These are phyloP conservation scores for Trametes punicea DNA, from an alignment of 768 basidiomycete genomes.

Conservation along the genomic window DNA sequence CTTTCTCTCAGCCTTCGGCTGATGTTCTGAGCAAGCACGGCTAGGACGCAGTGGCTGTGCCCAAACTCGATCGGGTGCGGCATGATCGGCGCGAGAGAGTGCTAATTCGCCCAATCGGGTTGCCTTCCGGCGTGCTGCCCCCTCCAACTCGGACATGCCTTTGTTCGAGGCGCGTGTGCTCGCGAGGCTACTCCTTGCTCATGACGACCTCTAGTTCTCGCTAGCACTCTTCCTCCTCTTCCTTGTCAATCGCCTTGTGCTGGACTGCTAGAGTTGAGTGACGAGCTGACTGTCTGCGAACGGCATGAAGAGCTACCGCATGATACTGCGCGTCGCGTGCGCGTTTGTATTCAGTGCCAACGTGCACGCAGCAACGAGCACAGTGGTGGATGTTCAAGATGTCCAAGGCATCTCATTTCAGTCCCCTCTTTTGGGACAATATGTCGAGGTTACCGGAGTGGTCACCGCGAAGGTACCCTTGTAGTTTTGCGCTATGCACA, in stretches of 20 bases:
- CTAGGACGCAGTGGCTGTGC: conserved; percentile 6
- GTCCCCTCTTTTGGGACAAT: conserved; percentile 45
- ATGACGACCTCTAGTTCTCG: background rate
- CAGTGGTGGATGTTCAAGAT: conserved; percentile 34
- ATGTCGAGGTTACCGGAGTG: conserved; percentile 47
- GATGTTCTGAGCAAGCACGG: background rate
- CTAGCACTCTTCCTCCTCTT: no score
- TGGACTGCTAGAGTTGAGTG: no score
- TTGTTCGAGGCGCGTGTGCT: conserved; percentile 6
- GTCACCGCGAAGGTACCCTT: conserved; percentile 50
- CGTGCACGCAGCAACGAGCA: no score
- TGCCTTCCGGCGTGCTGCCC: background rate
- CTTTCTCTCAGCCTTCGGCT: background rate
- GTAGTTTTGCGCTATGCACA: background rate
- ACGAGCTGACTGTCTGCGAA: no score
- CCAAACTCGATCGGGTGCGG: background rate
- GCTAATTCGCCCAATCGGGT: conserved; percentile 1
- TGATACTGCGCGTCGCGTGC: background rate
- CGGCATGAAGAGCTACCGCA: background rate
- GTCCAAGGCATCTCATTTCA: conserved; percentile 49
- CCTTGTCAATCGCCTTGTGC: no score
- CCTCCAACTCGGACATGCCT: conserved; percentile 8
- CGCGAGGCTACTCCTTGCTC: background rate
- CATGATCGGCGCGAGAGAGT: background rate
- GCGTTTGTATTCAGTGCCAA: background rate